Conservation (phyloP, 192 early-diverging fungal species). For the Rhizoclosmatium globosum region DNA sequence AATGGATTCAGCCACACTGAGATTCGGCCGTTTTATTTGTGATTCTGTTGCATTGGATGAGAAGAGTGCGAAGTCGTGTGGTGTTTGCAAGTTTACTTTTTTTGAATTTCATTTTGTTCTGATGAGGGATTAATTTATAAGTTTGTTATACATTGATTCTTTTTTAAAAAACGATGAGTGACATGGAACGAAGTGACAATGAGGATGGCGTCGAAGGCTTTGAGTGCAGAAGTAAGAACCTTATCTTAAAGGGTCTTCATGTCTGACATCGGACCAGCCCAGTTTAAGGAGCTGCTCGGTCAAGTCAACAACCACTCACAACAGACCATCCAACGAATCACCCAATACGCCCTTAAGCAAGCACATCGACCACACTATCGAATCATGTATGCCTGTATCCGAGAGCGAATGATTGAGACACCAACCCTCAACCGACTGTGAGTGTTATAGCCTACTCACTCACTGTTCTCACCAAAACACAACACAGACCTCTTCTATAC, state of each 20-base stretch:
- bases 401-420: slow-evolving; percentile 53
- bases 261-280: too few relatives aligned
- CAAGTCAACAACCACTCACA: slow-evolving; percentile 57
- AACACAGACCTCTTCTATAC: slow-evolving; percentile 58
- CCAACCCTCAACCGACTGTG: slow-evolving; percentile 50
- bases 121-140: too few relatives aligned
- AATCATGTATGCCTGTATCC: slow-evolving; percentile 49
- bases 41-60: not conserved
- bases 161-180: not conserved
- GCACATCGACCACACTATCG: not conserved
- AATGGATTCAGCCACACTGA: slow-evolving; percentile 69
- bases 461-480: too few relatives aligned
- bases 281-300: slow-evolving; percentile 60
- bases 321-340: slow-evolving; percentile 51
- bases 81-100: too few relatives aligned
- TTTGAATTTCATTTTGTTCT: too few relatives aligned
- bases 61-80: not conserved
- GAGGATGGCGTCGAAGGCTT: slow-evolving; percentile 9
- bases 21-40: slow-evolving; percentile 18
- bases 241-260: too few relatives aligned
- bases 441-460: too few relatives aligned
- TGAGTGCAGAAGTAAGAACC: slow-evolving; percentile 20
- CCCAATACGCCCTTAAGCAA: slow-evolving; percentile 48
- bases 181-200: not conserved
- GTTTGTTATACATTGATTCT: too few relatives aligned